Percentiles rank a stretch among this genome's conserved stretches.
These are phyloP conservation scores for Linum tenue DNA, from an alignment of 345 rosid genomes.

Conservation along the genomic window DNA sequence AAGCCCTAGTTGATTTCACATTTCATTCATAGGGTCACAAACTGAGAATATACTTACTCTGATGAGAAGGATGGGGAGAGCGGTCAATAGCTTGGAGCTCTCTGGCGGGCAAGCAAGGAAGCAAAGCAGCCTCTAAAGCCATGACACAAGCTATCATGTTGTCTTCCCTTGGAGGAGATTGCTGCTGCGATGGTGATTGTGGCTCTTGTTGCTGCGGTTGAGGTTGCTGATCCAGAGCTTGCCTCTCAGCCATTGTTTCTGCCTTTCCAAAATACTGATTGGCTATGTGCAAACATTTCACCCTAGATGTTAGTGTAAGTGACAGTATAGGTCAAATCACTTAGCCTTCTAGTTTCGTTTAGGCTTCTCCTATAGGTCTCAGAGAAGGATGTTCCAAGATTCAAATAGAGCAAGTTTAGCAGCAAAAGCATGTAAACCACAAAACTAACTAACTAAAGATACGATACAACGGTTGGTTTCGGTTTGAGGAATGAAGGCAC, in stretches of 20 bases:
- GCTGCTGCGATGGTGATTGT: slow-evolving; percentile 18
- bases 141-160: slow-evolving; percentile 69
- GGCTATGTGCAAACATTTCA: no score
- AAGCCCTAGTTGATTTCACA: no score
- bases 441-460: no score
- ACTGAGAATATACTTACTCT: slow-evolving; percentile 33
- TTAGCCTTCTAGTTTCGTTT: no score
- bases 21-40: background rate
- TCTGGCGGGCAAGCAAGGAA: slow-evolving; percentile 94
- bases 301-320: no score
- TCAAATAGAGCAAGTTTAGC: no score
- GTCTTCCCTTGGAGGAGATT: slow-evolving; percentile 24
- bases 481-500: no score
- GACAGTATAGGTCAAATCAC: no score
- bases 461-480: no score
- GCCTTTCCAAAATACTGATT: background rate
- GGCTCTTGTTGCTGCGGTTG: slow-evolving; percentile 13
- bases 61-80: slow-evolving; percentile 94
- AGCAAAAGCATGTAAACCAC: no score
- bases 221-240: slow-evolving; percentile 10
- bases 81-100: slow-evolving; percentile 98
- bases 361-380: no score
- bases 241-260: slow-evolving; percentile 14
- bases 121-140: slow-evolving; percentile 75
- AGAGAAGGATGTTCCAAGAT: no score